Evolutionary conservation across 1,139 yeast genomes (phyloP).

Genomic region (Yamadazyma friedrichii): DNA sequence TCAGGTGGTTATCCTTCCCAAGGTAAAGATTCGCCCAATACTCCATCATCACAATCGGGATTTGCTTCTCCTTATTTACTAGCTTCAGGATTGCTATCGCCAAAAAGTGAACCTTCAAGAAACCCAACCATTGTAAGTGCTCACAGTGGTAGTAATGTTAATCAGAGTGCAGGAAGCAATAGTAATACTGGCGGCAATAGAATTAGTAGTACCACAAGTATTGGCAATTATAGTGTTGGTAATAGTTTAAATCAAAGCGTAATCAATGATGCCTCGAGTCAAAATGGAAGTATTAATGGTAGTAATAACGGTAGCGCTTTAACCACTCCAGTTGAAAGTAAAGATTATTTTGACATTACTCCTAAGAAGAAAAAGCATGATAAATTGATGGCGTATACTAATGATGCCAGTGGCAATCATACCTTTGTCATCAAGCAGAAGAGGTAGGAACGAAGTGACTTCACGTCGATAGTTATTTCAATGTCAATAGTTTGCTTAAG

Average conservation of each 20-base stretch:
- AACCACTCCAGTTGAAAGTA: slow-evolving; percentile 15
- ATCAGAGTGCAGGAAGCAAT: too few relatives aligned
- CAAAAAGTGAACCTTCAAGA: slow-evolving; percentile 25
- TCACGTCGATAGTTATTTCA: too few relatives aligned
- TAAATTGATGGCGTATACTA: slow-evolving; percentile 42
- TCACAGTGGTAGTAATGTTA: neutral
- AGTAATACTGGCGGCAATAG: neutral
- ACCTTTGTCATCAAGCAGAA: slow-evolving; percentile 40
- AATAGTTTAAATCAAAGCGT: neutral
- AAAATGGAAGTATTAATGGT: slow-evolving; percentile 1
- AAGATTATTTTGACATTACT: slow-evolving; percentile 17
- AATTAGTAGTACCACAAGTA: neutral
- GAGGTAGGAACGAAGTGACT: slow-evolving; percentile 2
- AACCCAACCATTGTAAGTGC: slow-evolving; percentile 10
- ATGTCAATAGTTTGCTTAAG: too few relatives aligned
- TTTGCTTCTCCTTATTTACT: slow-evolving; percentile 61
- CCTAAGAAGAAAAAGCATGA: slow-evolving; percentile 26
- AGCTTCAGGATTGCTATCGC: slow-evolving; percentile 56
- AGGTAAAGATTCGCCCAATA: slow-evolving; percentile 4
- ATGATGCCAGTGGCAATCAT: slow-evolving; percentile 43
- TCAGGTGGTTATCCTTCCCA: neutral
- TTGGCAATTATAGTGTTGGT: slow-evolving; percentile 1
- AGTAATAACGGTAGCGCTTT: slow-evolving; percentile 6
- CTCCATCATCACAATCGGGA: slow-evolving; percentile 28
- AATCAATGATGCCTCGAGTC: neutral